Conservation (phyloP, 2,329 filamentous ascomycete species). For the Hortaea sp. region DNA sequence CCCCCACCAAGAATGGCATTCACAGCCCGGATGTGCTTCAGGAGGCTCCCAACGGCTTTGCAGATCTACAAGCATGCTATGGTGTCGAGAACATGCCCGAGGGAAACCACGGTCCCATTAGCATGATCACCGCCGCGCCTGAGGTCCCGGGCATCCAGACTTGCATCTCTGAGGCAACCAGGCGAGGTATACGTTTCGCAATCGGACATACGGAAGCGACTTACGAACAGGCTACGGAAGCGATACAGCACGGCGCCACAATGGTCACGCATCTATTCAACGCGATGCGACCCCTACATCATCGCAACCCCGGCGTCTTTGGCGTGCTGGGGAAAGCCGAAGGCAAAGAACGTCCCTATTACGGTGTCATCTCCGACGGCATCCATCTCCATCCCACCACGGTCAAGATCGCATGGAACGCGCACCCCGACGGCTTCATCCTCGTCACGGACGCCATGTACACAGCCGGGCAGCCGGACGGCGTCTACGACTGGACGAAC, state of each 20-base stretch:
- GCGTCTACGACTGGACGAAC: constrained; percentile 79
- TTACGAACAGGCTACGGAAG: constrained; percentile 67
- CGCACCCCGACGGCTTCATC: constrained; percentile 74
- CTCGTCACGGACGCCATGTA: constrained; percentile 91
- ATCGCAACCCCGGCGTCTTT: constrained; percentile 85
- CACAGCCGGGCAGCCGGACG: constrained; percentile 72
- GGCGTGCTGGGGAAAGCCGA: constrained; percentile 61
- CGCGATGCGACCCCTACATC: constrained; percentile 81
- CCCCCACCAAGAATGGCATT: constrained; percentile 72
- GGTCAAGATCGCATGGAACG: constrained; percentile 79
- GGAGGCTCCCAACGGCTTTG: constrained; percentile 48
- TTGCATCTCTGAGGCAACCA: constrained; percentile 56
- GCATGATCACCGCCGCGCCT: constrained; percentile 78
- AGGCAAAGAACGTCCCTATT: constrained; percentile 54
- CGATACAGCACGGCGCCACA: constrained; percentile 63
- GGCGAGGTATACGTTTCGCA: constrained; percentile 61
- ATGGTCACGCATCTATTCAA: constrained; percentile 96
- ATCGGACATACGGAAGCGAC: constrained; percentile 82
- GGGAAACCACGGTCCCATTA: constrained; percentile 41
- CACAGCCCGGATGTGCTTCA: constrained; percentile 67
- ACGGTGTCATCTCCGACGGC: constrained; percentile 82
- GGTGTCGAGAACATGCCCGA: constrained; percentile 55
- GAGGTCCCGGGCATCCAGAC: constrained; percentile 56
- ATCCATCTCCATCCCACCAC: constrained; percentile 83
- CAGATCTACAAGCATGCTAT: constrained; percentile 62